These are phyloP conservation scores for Leccinum rimulosum DNA, from an alignment of 768 basidiomycete species.

Conservation along the genomic window DNA sequence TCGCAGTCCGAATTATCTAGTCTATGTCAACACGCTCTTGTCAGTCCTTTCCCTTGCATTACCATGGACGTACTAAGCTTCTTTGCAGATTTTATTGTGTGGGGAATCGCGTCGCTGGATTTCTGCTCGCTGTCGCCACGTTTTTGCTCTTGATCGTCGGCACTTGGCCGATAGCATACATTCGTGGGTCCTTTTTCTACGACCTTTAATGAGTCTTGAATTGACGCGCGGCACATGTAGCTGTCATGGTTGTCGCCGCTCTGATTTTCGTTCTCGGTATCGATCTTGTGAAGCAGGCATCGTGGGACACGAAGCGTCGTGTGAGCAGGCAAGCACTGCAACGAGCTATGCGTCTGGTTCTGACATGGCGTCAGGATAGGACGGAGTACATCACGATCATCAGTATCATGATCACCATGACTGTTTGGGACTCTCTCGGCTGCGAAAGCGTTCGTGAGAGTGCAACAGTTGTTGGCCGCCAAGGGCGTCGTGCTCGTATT, in stretches of 20 bases:
- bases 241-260: slow-evolving; percentile 87
- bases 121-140: slow-evolving; percentile 2
- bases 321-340: slow-evolving; percentile 60
- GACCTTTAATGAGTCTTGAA: background rate
- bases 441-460: slow-evolving; percentile 90
- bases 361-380: slow-evolving; percentile 35
- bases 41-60: slow-evolving; percentile 26
- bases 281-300: slow-evolving; percentile 90
- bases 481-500: slow-evolving; percentile 82
- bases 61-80: background rate
- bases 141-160: slow-evolving; percentile 70
- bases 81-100: slow-evolving; percentile 79
- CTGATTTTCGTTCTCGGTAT: slow-evolving; percentile 94
- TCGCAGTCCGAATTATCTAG: slow-evolving; percentile 75
- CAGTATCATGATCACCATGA: slow-evolving; percentile 93
- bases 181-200: slow-evolving; percentile 57
- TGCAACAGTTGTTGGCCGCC: slow-evolving; percentile 75
- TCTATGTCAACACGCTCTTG: slow-evolving; percentile 85
- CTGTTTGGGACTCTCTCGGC: slow-evolving; percentile 89
- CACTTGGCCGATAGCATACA: slow-evolving; percentile 85
- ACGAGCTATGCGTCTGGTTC: background rate
- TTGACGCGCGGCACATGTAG: slow-evolving; percentile 36
- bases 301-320: slow-evolving; percentile 93
- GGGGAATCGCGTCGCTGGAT: slow-evolving; percentile 81
- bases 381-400: slow-evolving; percentile 81